Percentiles rank a stretch among this genome's conserved stretches.
Evolutionary conservation across 345 rosid species (phyloP).

Genomic region (Populus ilicifolia): DNA sequence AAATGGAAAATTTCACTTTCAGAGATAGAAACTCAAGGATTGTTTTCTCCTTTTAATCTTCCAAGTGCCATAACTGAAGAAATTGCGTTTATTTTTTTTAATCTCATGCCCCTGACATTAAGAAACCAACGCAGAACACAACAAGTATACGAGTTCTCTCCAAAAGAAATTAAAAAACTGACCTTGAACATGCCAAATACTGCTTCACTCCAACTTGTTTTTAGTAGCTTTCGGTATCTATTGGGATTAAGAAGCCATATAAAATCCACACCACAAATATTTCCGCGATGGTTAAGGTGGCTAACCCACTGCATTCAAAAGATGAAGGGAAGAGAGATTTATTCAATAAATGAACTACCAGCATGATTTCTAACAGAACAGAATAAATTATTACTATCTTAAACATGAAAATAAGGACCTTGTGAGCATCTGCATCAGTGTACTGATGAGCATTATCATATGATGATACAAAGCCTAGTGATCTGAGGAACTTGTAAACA

Average conservation of each 20-base stretch:
- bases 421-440: slow-evolving; percentile 30
- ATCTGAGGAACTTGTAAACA: slow-evolving; percentile 30
- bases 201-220: slow-evolving; percentile 90
- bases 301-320: slow-evolving; percentile 24
- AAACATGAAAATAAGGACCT: slow-evolving; percentile 9
- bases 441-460: slow-evolving; percentile 32
- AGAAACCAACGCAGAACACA: neutral
- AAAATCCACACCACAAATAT: slow-evolving; percentile 27
- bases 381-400: neutral
- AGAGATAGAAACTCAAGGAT: slow-evolving; percentile 17
- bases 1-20: slow-evolving; percentile 20
- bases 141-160: neutral
- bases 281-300: slow-evolving; percentile 25
- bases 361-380: neutral
- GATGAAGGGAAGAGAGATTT: slow-evolving; percentile 17
- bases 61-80: neutral
- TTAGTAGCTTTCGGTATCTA: slow-evolving; percentile 56
- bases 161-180: slow-evolving; percentile 8
- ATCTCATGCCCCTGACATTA: neutral
- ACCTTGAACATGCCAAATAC: slow-evolving; percentile 99
- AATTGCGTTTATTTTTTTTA: neutral
- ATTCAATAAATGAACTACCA: neutral
- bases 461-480: slow-evolving; percentile 29
- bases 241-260: slow-evolving; percentile 58
- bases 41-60: neutral